phyloP scores from a whole-genome alignment of 2,329 filamentous ascomycete species.

The Ophiostoma ulmi region DNA sequence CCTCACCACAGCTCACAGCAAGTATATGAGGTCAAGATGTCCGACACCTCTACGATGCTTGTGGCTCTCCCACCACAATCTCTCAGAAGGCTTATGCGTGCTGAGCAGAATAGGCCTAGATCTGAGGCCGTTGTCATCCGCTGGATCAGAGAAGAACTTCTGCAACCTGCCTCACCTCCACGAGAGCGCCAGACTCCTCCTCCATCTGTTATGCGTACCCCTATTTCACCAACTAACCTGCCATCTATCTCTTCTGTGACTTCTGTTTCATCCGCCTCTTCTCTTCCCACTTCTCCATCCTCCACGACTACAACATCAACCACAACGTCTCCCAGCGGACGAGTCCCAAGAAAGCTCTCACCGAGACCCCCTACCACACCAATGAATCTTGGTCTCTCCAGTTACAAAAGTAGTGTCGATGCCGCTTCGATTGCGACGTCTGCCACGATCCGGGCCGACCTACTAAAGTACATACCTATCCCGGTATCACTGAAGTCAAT shows the following conservation, averaged over 20 bases:
- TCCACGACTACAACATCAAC: background rate
- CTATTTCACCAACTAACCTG: background rate
- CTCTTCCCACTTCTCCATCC: background rate
- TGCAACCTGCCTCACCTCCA: background rate
- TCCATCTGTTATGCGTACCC: background rate
- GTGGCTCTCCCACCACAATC: conserved; percentile 42
- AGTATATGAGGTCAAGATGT: conserved; percentile 41
- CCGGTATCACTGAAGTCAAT: conserved; percentile 38
- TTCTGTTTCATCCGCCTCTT: background rate
- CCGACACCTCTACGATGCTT: conserved; percentile 39
- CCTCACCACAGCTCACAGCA: conserved; percentile 37
- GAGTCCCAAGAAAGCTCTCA: background rate
- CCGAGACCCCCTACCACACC: background rate
- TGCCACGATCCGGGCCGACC: conserved; percentile 5
- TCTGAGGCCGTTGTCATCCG: conserved; percentile 44
- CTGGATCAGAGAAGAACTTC: conserved; percentile 38
- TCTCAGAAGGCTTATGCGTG: conserved; percentile 44
- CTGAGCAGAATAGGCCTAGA: conserved; percentile 41
- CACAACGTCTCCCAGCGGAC: background rate
- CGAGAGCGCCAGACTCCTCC: background rate
- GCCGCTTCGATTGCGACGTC: background rate
- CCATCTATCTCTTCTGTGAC: background rate
- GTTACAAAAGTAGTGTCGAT: background rate
- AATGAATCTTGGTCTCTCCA: background rate
- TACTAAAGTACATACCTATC: conserved; percentile 38